A percentile compares a stretch with the other conserved stretches of the same genome.
These are phyloP conservation scores for Sechiopsis laciniata DNA, from an alignment of 306 rosid genomes.

Conservation along the genomic window DNA sequence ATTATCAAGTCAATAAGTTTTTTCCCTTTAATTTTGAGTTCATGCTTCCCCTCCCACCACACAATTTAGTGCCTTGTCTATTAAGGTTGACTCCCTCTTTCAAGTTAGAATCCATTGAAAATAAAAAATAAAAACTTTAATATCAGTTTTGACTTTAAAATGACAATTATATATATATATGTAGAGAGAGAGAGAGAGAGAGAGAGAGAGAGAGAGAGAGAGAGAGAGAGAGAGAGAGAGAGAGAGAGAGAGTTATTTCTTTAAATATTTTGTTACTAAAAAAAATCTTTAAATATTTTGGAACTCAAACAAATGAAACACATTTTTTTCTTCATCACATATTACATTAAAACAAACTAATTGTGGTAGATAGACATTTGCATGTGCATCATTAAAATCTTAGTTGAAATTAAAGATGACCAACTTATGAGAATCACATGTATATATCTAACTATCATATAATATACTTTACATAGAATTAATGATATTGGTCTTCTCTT, in stretches of 20 bases:
- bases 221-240: too few relatives aligned
- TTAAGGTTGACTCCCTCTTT: conserved; percentile 4
- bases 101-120: conserved; percentile 4
- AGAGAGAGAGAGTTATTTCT: neutral
- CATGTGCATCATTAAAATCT: conserved; percentile 11
- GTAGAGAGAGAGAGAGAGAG: too few relatives aligned
- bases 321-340: neutral
- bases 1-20: neutral
- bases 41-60: conserved; percentile 7
- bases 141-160: conserved; percentile 9
- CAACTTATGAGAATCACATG: neutral
- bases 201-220: too few relatives aligned
- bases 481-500: neutral
- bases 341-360: neutral
- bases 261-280: neutral
- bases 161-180: neutral
- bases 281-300: neutral
- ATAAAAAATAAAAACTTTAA: neutral
- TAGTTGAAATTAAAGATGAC: neutral
- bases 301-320: neutral
- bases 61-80: conserved; percentile 17
- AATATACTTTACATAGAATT: neutral
- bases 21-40: neutral
- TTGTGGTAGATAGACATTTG: neutral
- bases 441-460: neutral